Conservation (phyloP, 2,329 filamentous ascomycete genomes). For the Aspergillus sp. region DNA sequence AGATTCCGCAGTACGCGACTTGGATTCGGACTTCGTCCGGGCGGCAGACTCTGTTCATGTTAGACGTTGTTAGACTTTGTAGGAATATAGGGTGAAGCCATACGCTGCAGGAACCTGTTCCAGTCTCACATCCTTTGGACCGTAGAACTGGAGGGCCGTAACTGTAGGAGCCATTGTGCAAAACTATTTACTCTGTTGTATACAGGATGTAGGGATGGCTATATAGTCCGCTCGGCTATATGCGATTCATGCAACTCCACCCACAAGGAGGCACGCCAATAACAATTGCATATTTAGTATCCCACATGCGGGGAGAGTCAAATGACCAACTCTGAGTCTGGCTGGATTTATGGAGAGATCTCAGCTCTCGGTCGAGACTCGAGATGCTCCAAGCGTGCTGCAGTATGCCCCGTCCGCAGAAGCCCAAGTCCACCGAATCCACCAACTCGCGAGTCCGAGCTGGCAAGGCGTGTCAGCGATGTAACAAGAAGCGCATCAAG, state of each 20-base stretch:
- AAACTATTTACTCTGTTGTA: background rate
- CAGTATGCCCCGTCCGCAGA: too few species aligned
- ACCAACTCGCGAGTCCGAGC: background rate
- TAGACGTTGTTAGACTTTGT: background rate
- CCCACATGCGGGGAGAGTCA: too few species aligned
- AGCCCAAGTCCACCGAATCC: too few species aligned
- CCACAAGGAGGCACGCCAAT: too few species aligned
- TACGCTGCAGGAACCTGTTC: background rate
- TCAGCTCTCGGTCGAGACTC: too few species aligned
- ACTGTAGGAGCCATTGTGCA: background rate
- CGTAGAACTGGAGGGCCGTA: background rate
- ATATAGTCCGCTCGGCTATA: too few species aligned
- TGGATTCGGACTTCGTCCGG: slow-evolving; percentile 4
- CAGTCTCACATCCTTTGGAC: background rate
- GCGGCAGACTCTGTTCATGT: background rate
- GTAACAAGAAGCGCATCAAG: background rate
- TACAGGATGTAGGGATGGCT: background rate
- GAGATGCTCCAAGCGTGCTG: too few species aligned
- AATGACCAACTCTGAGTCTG: too few species aligned
- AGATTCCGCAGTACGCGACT: slow-evolving; percentile 7
- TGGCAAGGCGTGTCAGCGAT: background rate
- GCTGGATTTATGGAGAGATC: too few species aligned
- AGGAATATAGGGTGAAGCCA: background rate
- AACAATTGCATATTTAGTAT: too few species aligned
- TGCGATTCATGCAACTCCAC: too few species aligned